Percentiles rank a stretch among this genome's conserved stretches.
These are phyloP conservation scores for Chrysoporthe deuterocubensis DNA, from an alignment of 2,329 filamentous ascomycete species.

Conservation along the genomic window DNA sequence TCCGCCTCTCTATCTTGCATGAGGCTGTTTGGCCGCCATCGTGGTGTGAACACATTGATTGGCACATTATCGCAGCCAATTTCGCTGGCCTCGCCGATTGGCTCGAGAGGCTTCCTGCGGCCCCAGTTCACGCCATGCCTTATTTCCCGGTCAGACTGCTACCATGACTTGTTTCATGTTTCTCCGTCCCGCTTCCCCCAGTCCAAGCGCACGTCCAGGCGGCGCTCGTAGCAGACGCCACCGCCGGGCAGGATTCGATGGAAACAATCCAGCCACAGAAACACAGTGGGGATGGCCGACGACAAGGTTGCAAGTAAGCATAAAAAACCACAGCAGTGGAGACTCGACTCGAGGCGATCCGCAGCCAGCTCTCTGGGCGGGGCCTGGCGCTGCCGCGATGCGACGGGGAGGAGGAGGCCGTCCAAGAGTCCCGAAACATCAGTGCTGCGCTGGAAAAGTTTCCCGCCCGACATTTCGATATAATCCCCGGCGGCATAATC, in stretches of 20 bases:
- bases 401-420: neutral
- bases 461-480: too few species aligned
- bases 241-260: neutral
- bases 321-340: neutral
- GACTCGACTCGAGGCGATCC: neutral
- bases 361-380: too few species aligned
- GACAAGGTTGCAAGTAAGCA: conserved; percentile 6
- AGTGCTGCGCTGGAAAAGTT: neutral
- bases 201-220: neutral
- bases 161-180: conserved; percentile 15
- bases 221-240: neutral
- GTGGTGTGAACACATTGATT: neutral
- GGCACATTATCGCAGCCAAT: neutral
- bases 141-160: neutral
- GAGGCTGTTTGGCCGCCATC: neutral
- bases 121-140: neutral
- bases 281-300: neutral
- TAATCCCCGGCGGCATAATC: neutral
- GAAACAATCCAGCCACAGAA: neutral
- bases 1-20: neutral
- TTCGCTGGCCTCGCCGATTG: conserved; percentile 18
- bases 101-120: neutral
- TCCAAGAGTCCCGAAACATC: neutral
- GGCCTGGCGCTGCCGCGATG: neutral
- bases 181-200: neutral